phyloP scores from a whole-genome alignment of 2,329 filamentous ascomycete species.

The Alternaria sp. region DNA sequence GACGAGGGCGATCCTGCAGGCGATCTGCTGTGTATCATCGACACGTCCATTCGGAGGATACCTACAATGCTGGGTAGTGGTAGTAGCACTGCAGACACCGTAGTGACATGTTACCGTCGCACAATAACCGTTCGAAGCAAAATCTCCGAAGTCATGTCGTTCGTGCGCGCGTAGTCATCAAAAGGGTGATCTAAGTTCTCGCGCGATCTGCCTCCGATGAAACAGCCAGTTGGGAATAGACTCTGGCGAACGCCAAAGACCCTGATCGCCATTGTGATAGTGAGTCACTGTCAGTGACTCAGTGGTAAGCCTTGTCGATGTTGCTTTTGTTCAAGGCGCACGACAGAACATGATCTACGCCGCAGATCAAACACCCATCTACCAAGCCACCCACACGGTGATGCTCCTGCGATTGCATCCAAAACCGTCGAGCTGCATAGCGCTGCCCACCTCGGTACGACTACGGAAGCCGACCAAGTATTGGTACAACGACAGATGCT shows the following conservation, averaged over 20 bases:
- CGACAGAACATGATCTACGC: background rate
- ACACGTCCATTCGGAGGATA: slow-evolving; percentile 1
- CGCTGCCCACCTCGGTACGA: background rate
- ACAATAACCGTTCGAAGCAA: slow-evolving; percentile 4
- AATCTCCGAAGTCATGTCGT: background rate
- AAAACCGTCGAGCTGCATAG: background rate
- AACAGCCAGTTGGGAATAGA: background rate
- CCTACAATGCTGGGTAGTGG: background rate
- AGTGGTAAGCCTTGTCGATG: background rate
- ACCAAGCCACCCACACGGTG: background rate
- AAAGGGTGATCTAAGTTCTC: background rate
- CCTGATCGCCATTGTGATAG: background rate
- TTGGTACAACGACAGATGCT: slow-evolving; percentile 11
- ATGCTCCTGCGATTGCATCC: background rate
- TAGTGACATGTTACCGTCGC: background rate
- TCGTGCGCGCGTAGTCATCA: background rate
- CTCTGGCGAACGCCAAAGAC: background rate
- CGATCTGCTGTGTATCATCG: slow-evolving; percentile 4
- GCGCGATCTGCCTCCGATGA: background rate
- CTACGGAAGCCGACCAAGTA: slow-evolving; percentile 1
- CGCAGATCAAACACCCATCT: background rate
- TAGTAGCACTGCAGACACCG: background rate
- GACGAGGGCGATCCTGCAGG: slow-evolving; percentile 6
- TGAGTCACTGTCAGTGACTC: background rate
- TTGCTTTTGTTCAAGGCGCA: background rate